Percentiles rank a stretch among this genome's conserved stretches.
Evolutionary conservation across 495 filamentous ascomycete genomes (phyloP).

Genomic region (Apiosordaria backusii): DNA sequence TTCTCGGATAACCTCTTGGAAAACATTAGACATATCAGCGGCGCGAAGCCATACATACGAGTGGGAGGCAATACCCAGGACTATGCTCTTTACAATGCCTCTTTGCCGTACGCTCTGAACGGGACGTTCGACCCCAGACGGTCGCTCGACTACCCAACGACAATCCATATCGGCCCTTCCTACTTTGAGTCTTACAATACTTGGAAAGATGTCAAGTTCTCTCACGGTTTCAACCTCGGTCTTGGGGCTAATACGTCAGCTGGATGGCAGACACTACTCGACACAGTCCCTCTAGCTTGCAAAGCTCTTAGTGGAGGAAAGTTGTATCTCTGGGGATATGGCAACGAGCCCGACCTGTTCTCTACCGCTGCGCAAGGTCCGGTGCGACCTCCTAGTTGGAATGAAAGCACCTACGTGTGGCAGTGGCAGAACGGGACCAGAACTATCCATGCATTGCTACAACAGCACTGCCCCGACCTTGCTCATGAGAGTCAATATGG

Average conservation of each 20-base stretch:
- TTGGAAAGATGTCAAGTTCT: conserved; percentile 54
- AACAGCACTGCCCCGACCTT: conserved; percentile 51
- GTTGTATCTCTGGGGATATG: conserved; percentile 58
- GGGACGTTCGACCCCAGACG: conserved; percentile 49
- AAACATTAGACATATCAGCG: conserved; percentile 46
- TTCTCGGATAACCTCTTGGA: conserved; percentile 56
- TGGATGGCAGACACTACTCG: conserved; percentile 50
- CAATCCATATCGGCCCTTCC: conserved; percentile 56
- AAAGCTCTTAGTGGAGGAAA: conserved; percentile 50
- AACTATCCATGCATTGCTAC: conserved; percentile 47
- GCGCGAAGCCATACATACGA: conserved; percentile 55
- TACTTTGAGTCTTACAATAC: conserved; percentile 65
- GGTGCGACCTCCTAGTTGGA: conserved; percentile 53
- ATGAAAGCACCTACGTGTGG: conserved; percentile 54
- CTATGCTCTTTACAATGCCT: conserved; percentile 57
- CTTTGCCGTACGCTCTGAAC: conserved; percentile 49
- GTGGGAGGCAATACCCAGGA: conserved; percentile 64
- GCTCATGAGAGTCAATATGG: conserved; percentile 39
- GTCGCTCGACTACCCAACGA: conserved; percentile 59
- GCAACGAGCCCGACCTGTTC: conserved; percentile 67
- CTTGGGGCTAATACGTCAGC: conserved; percentile 52
- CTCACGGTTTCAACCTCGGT: conserved; percentile 62
- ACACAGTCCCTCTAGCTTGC: conserved; percentile 57
- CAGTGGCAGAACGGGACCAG: conserved; percentile 59
- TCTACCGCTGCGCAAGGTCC: conserved; percentile 51